Evolutionary conservation across 2,329 filamentous ascomycete genomes (phyloP), one percentile per base, ranked within the genome.

Genomic region (Epichloe uncinata): DNA sequence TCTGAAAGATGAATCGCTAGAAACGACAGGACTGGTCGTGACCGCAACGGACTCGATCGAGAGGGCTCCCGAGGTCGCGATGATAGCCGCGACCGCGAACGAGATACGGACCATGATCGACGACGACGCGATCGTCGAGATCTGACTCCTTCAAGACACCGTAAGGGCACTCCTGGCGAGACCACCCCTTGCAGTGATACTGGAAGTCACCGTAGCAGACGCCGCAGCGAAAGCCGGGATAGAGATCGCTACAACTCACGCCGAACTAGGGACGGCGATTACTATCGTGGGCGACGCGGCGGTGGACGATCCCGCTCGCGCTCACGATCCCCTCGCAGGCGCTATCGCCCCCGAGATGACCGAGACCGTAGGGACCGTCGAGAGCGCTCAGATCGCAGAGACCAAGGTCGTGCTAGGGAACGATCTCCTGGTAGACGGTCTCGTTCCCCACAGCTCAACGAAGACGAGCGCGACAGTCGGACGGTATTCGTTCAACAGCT

Each of bases 401-500:
- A 68, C 51, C 66, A 70, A 55, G 77, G 77, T 54, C 76, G 81
- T 59, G 73, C 73, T 50, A 70, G 73, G 53, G 75, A 79, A 47
- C 73, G 70, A 72, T 33, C 66, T 63, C 42, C 62, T 67, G 50
- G 65, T 65, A 44, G 55, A 66, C 38, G 72, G 66, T 60, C 68
- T 68, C 58, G 77, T 50, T 82, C 84, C 48, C 84, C 88, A 30
- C 82, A 86, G 63, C 80, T 86, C 53, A 95, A 86, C 60, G 90
- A 96, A 67, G 93, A 97, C 69, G 93, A 98, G 70, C 85, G 91
- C 63, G 93, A 98, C 71, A 85, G 88, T 60, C 86, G 93, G 61
- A 98, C 94, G 52, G 88, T 98, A 52, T 98, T 98, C 65, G 93
- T 98, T 50, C 93, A 98, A 73, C 93, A 98, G 70, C 84, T 98